Base-by-base conservation (phyloP, 257 asterid species). In the Linaria vulgaris region DNA sequence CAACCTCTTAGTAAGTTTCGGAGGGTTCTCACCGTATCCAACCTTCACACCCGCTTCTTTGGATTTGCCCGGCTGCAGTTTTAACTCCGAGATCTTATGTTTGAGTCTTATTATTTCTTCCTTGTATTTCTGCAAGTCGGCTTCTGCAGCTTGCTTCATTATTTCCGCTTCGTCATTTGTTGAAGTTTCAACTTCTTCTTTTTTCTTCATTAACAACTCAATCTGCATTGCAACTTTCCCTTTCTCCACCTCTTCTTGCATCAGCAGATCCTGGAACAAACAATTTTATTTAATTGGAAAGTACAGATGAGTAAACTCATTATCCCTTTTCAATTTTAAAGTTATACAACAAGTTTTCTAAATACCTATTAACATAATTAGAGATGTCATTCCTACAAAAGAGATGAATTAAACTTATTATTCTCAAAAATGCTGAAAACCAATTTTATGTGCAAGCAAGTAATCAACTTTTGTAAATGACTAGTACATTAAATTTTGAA, bases 191-290 rank as follows among this genome's bases (percentile, higher is more conserved):
- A 30, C 76, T 49, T 74, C 77, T 67, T 80, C 84, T 41, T 57
- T 74, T 76, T 78, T 71, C 56, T 10, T 63, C 69, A 67, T 84
- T 47, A 76, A 5, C 31, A 48, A 15, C 21, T 68, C 77, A 2
- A 50, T 77, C 52, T 67, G 74, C 22, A 12, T 58, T 22, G 55
- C 37, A 51, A 31, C 56, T 25, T 39, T 74, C 13, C 34, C 22
- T 58, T 74, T 80, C 76, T 82, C 92, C 77, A 56, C 76, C 64
- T 74, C 85, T 78, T 75, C 95, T 59, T 81, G 85, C 78, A 64
- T 80, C 76, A 58, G 27, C 22, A 79, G 77, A 51, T 64, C 84
- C 96, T 90, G 82, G 15, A 71, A 70, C 9, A 6, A 27, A n/a
- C n/a, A n/a, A n/a, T n/a, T n/a, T n/a, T n/a, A n/a, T n/a, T n/a